Evolutionary conservation across 495 filamentous ascomycete species (phyloP).

Genomic region (Thermothielavioides terrestris): DNA sequence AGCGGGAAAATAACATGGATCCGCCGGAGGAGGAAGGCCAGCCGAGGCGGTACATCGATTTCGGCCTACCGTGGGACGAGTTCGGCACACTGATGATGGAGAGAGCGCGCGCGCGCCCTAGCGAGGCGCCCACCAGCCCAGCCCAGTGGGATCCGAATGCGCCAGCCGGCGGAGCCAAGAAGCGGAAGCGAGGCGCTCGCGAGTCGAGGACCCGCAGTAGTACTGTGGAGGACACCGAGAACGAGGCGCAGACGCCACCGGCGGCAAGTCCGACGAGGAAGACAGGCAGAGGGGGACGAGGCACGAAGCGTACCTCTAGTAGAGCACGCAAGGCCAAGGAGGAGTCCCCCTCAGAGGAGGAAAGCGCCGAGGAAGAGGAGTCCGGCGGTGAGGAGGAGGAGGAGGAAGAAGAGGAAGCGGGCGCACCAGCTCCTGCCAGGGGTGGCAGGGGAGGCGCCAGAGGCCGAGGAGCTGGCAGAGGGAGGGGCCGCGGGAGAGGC

Average conservation of each 20-base stretch:
- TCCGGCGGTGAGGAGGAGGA: constrained; percentile 37
- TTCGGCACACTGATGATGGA: constrained; percentile 69
- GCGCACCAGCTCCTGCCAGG: constrained; percentile 16
- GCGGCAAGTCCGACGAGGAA: constrained; percentile 29
- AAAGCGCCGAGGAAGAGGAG: constrained; percentile 50
- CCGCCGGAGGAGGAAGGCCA: constrained; percentile 50
- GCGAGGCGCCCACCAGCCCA: constrained; percentile 48
- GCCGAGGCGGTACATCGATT: constrained; percentile 54
- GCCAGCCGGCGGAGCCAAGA: constrained; percentile 25
- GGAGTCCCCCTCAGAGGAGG: constrained; percentile 59
- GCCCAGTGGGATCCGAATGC: constrained; percentile 39
- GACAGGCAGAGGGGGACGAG: constrained; percentile 29
- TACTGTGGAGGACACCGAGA: constrained; percentile 49
- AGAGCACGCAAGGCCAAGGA: constrained; percentile 29
- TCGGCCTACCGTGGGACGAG: constrained; percentile 67
- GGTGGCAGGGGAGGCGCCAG: constrained; percentile 17
- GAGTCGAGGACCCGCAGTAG: constrained; percentile 39
- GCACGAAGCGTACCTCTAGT: constrained; percentile 33
- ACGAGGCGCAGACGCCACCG: constrained; percentile 27
- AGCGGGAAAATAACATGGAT: constrained; percentile 63
- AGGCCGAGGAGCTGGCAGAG: constrained; percentile 13
- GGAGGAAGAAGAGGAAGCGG: constrained; percentile 23
- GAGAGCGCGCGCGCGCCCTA: constrained; percentile 51
- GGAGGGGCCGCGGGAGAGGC: constrained; percentile 13
- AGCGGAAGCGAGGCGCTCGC: constrained; percentile 39